Base-by-base conservation (phyloP, 345 rosid genomes). In the Gossypium rotundifolium region DNA sequence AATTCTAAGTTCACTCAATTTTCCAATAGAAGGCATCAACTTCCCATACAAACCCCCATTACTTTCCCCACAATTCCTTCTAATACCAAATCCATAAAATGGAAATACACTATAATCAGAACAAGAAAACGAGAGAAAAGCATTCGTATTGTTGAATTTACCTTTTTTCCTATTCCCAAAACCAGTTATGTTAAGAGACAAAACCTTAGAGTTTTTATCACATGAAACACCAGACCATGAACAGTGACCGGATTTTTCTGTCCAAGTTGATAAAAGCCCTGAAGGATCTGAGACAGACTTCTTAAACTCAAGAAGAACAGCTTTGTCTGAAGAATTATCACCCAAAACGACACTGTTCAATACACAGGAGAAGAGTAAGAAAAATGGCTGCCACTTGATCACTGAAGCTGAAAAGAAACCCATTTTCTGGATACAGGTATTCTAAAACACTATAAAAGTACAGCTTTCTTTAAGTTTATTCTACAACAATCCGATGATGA, bases 161-260 rank as follows among this genome's bases (percentile, higher is more conserved):
- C 92, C 96, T 81, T 77, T 64, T 22, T 79, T 13, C 53, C 51
- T 69, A 20, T 74, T 81, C 40, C 90, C 90, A 48, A 76, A 67
- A 38, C 97, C 97, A 9, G 88, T 79, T 71, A 94, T 80, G 84
- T 94, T 90, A 72, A 94, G 90, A 45, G 94, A 79, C 80, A 80
- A 82, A 70, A 94, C 96, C 65, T 90, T 85, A 0, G 88, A 87
- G 33, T 65, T 74, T 22, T 80, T 75, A 80, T 88, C 93, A 55
- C 98, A 94, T 6, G 81, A 64, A 20, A 94, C 93, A 13, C 97
- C 96, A 66, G 65, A 59, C 97, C 97, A 94, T 27, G 81, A 76
- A 71, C 97, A 92, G 82, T 86, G 83, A 49, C 81, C 77, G 62
- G 87, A 77, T 46, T 62, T 81, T 29, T 75, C 75, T 59, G 76